Evolutionary conservation across 2,329 filamentous ascomycete genomes (phyloP), one percentile per base, ranked within the genome.

Genomic region (Fonsecaea pedrosoi): DNA sequence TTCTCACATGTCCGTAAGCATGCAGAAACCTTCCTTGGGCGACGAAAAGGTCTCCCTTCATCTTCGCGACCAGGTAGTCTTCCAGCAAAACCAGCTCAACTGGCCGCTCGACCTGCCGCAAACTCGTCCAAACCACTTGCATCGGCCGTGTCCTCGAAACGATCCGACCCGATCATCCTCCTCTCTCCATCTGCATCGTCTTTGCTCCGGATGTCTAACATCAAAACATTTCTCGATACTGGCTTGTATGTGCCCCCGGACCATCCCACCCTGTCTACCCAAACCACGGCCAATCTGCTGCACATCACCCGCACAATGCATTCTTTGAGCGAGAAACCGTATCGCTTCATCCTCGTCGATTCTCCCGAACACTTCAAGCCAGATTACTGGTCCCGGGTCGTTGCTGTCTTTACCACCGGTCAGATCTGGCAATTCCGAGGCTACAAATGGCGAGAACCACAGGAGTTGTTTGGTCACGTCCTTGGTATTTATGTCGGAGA

Each of bases 361-460:
- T 90, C 90, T 18, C 91, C 94, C 0, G 90, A 96, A 76, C 91
- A 95, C 78, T 99, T 99, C 86, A 96, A 97, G 78, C 95, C 95
- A 0, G 94, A 98, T 77, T 97, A 98, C 83, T 99, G 95, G 95
- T 90, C 90, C 74, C 89, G 94, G 60, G 91, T 99, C 6, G 95
- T 97, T 1, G 95, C 92, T 12, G 94, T 99, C 65, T 98, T 99
- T 81, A 99, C 95, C 0, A 99, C 95, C 0, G 95, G 95, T 38
- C 95, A 99, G 81, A 89, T 90, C 9, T 99, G 95, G 95, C 95
- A 99, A 80, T 99, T 99, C 82, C 97, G 97, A 81, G 91, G 89
- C 72, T 99, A 99, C 86, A 97, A 96, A 80, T 99, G 95, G 92
- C 90, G 90, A 72, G 90, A 90, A 64, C 92, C 95, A 0, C 86